Base-by-base conservation (phyloP, 169 alveolate species). In the Perkinsus olseni region DNA sequence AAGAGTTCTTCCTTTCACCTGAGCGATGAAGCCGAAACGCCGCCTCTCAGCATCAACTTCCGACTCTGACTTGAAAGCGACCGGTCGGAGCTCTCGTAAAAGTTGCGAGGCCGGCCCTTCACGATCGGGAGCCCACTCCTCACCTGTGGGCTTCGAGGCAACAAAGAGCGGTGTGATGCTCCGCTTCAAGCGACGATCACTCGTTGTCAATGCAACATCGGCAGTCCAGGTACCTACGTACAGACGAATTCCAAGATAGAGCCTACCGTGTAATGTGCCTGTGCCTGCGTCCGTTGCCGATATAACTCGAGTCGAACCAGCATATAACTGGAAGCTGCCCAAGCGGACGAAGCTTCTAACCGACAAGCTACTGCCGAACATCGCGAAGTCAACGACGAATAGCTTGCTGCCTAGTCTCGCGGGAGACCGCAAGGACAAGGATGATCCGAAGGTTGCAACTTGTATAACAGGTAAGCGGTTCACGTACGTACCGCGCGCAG, bases 181-280 rank as follows among this genome's bases (percentile, higher is more conserved):
- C 13, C 92, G 50, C 92, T 91, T 91, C 92, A 39, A 4, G 21
- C 92, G 20, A 24, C 51, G 20, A 91, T 91, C 92, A 48, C 74
- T 38, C 11, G 92, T 20, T 13, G 74, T 91, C 62, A 91, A 39
- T 36, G 92, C 74, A 48, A 21, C 40, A 34, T 91, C 92, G 6
- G 92, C 92, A 13, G 92, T 38, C 92, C 92, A 91, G 34, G 92
- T 91, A 20, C 92, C 92, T 45, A 45, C 17, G n/a, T n/a, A n/a
- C n/a, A n/a, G n/a, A n/a, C n/a, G n/a, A n/a, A n/a, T n/a, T n/a
- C n/a, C n/a, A 10, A 45, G 24, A 10, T 17, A 17, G 24, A 17
- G 62, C 62, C 17, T 45, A 45, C 62, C 62, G 62, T 45, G 62
- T 45, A 45, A 45, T 6, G 62, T 45, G 6, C 62, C 62, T 17